Percentiles rank a stretch among this genome's conserved stretches.
Conservation (phyloP, 2,329 filamentous ascomycete genomes). For the Alternaria incomplexa region DNA sequence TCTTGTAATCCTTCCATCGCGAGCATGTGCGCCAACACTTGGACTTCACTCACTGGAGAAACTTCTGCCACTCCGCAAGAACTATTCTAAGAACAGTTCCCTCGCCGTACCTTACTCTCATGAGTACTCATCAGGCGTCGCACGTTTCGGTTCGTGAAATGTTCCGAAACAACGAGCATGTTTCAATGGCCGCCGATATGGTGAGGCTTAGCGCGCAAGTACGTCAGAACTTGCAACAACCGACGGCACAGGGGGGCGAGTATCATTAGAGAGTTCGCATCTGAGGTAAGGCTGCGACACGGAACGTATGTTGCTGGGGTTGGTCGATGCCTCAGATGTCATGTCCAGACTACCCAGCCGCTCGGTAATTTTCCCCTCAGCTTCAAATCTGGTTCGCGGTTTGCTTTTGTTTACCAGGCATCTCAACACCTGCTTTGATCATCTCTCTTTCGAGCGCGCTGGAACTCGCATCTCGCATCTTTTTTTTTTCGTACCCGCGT, state of each 20-base stretch:
- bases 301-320: neutral
- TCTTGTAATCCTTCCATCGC: neutral
- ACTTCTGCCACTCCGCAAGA: neutral
- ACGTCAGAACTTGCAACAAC: neutral
- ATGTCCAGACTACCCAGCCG: neutral
- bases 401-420: neutral
- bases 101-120: neutral
- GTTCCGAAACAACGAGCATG: slow-evolving; percentile 16
- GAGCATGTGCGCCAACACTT: neutral
- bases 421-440: neutral
- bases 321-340: neutral
- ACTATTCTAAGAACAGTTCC: neutral
- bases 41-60: neutral
- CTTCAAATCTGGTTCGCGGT: neutral
- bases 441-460: neutral
- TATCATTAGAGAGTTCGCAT: neutral
- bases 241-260: slow-evolving; percentile 2
- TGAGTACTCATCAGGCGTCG: neutral
- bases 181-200: slow-evolving; percentile 8
- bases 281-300: slow-evolving; percentile 4
- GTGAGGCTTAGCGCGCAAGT: slow-evolving; percentile 9
- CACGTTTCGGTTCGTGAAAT: slow-evolving; percentile 2
- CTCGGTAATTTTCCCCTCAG: neutral
- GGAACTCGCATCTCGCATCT: neutral
- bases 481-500: neutral